Base-by-base conservation (phyloP, 1,139 yeast species). In the Geotrichum siamense region DNA sequence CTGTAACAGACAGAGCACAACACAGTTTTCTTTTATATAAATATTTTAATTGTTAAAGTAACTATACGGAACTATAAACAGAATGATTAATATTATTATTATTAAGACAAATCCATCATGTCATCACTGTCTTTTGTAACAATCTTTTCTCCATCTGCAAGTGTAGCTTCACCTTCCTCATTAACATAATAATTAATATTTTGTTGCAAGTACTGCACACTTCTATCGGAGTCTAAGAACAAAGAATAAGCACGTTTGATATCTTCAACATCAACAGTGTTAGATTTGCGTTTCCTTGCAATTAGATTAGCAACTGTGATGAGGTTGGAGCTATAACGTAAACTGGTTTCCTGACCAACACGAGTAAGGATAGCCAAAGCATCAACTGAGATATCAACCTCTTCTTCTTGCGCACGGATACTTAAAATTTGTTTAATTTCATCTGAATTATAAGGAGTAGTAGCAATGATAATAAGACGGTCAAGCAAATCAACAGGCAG, bases 351-450 rank as follows among this genome's bases (percentile, higher is more conserved):
- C 53, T 76, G 75, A 12, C 96, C 97, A 55, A 89, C 87, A 65
- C 89, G 89, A 25, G 97, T 86, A 55, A 93, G 75, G 55, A 91
- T 71, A 38, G 86, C 94, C 53, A 91, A 71, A 0, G 96, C 96
- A 62, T 89, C 96, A 3, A 75, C 72, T 21, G 79, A 67, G 53
- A 91, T 70, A 55, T 86, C 96, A 38, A 85, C 93, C 64, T 91
- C 98, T 65, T 93, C 99, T 62, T 91, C 98, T 56, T 79, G 82
- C n/a, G 96, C 87, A 60, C 99, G 76, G 53, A 91, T 91, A 21
- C 85, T 75, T 52, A 93, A 69, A 56, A 93, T 93, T 46, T 91
- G 79, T 57, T 80, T 74, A 57, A 91, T 82, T 63, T 93, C 98
- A 41, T 83, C 89, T 46, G 78, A 79, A 45, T 73, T 70, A 66